Evolutionary conservation across 2,329 filamentous ascomycete species (phyloP), one percentile per base, ranked within the genome.

Genomic region (Diplodia seriata): DNA sequence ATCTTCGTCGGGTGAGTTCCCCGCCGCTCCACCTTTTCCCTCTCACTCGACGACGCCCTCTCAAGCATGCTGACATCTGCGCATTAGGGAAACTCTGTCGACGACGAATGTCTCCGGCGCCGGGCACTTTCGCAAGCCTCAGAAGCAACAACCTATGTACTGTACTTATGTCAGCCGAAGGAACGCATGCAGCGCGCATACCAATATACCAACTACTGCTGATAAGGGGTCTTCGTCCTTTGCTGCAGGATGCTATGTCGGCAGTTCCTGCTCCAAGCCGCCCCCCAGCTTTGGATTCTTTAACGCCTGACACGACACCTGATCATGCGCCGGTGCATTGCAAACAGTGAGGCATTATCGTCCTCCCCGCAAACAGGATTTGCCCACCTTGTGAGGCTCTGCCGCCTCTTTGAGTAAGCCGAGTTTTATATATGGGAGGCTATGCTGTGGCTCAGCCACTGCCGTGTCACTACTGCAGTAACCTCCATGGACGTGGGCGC

Each of bases 91-190:
- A 12, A 18, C 15, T 43, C 15, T 43, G 38, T 43, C 40, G 40
- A 43, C 18, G 40, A 43, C 40, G 40, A 18, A 43, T 43, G 18
- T 43, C 40, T n/a, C 40, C 40, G 40, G 18, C 40, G 23, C 40
- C 40, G 40, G 15, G 14, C 40, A 43, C 15, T 15, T n/a, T 43
- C 14, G 7, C 18, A 47, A 47, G n/a, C 43, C n/a, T 47, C 7
- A 20, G 14, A 15, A 7, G 23, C 23, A 47, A 47, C 14, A 43
- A n/a, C 9, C 1, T 40, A n/a, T 33, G 33, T 40, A 7, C 36
- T 33, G 33, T 40, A 7, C 36, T 57, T 40, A 57, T 14, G 54
- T 57, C 54, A 57, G 54, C 33, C n/a, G 33, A 57, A 57, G 54
- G 54, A 57, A 4, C 20, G 31, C n/a, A n/a, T 20, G 54, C 54